Conservation (phyloP, 331 rosid species). For the Malus hybrid region DNA sequence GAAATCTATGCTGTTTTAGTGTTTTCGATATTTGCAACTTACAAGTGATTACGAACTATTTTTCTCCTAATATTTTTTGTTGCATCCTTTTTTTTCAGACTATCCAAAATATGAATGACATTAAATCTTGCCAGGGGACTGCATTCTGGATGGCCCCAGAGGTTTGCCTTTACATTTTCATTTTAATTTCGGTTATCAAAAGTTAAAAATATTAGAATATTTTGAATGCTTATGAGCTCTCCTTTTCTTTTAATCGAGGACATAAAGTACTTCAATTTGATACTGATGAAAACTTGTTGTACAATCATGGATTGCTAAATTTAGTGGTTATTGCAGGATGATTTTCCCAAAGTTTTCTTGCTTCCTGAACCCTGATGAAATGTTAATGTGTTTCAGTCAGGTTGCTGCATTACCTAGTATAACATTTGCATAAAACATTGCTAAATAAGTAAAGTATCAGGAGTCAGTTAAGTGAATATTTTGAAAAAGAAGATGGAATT, state of each 20-base stretch:
- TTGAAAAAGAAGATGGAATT: no score
- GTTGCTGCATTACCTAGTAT: no score
- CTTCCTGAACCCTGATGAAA: not conserved
- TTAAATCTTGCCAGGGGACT: constrained; percentile 68
- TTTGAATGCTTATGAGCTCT: constrained; percentile 5
- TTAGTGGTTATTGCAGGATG: not conserved
- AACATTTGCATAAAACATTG: no score
- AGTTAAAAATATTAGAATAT: not conserved
- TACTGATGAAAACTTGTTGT: not conserved
- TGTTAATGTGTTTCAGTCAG: no score
- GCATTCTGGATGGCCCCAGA: constrained; percentile 93
- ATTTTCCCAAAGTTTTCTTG: not conserved
- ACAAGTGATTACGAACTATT: constrained; percentile 5
- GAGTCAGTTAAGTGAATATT: no score
- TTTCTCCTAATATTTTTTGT: constrained; percentile 5
- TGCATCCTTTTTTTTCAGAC: constrained; percentile 40
- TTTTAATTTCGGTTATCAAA: not conserved
- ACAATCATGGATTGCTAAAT: no score
- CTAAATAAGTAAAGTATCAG: no score
- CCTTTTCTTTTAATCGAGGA: not conserved
- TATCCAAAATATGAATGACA: constrained; percentile 52
- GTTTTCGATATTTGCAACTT: constrained; percentile 6
- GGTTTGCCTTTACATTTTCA: constrained; percentile 44
- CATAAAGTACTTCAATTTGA: not conserved
- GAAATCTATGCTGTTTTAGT: not conserved